phyloP scores from a whole-genome alignment of 2,329 filamentous ascomycete genomes.

The Shiraia bambusicola region DNA sequence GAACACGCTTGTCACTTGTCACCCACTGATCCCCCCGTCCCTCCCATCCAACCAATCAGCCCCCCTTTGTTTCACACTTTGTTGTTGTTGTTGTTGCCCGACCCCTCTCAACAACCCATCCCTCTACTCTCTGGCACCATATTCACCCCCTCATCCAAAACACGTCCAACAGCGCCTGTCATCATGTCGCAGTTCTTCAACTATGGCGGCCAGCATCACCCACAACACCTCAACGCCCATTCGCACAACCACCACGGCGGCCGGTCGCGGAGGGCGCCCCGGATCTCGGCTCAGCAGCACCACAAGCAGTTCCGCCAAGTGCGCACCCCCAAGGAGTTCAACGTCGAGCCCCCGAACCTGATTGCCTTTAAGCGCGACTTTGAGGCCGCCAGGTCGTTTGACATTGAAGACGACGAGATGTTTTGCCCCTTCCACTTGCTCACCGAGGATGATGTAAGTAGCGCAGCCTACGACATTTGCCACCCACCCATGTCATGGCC shows the following conservation, averaged over 20 bases:
- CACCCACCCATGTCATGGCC: conserved; percentile 27
- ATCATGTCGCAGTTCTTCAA: conserved; percentile 53
- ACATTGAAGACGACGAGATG: conserved; percentile 92
- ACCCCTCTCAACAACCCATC: conserved; percentile 14
- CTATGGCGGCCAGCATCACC: conserved; percentile 51
- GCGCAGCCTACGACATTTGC: conserved; percentile 24
- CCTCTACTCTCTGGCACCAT: conserved; percentile 23
- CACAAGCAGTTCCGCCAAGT: conserved; percentile 86
- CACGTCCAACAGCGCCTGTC: conserved; percentile 18
- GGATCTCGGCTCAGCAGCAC: conserved; percentile 78
- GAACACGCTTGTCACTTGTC: conserved; percentile 12
- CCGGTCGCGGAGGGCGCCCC: conserved; percentile 80
- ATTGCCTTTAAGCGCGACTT: conserved; percentile 82
- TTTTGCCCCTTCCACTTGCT: conserved; percentile 86
- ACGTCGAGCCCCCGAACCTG: conserved; percentile 74
- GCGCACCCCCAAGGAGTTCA: conserved; percentile 77
- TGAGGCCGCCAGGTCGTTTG: conserved; percentile 89
- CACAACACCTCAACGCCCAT: conserved; percentile 53
- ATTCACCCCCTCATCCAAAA: conserved; percentile 13
- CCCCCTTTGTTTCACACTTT: conserved; percentile 29
- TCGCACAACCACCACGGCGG: conserved; percentile 80
- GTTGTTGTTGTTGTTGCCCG: conserved; percentile 30
- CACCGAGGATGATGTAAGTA: conserved; percentile 84
- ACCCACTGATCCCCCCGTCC: conserved; percentile 7
- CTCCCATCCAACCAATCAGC: conserved; percentile 6